Evolutionary conservation across 768 basidiomycete genomes (phyloP).

Genomic region (Podaxis sp.): DNA sequence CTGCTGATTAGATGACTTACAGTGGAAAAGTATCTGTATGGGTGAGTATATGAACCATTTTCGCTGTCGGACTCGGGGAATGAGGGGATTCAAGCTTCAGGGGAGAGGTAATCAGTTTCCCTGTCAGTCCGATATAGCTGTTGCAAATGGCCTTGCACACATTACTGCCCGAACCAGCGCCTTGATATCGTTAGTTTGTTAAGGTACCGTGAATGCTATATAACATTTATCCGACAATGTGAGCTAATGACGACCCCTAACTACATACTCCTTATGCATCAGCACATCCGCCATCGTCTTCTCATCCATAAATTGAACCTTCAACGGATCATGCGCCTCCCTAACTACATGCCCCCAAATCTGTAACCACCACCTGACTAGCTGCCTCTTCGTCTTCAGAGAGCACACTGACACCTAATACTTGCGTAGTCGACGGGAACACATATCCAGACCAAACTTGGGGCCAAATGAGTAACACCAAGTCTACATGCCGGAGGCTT

Average conservation of each 20-base stretch:
- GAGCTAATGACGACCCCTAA: not conserved
- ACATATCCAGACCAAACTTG: not conserved
- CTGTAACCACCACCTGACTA: not conserved
- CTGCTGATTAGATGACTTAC: too few relatives aligned
- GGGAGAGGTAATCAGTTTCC: too few relatives aligned
- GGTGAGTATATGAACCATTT: too few relatives aligned
- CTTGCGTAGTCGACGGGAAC: not conserved
- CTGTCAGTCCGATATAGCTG: too few relatives aligned
- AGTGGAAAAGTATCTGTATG: too few relatives aligned
- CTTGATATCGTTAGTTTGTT: too few relatives aligned
- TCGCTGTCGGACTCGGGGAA: too few relatives aligned
- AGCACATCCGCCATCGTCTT: not conserved
- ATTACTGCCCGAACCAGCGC: too few relatives aligned
- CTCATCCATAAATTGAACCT: conserved; percentile 5
- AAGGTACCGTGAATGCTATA: too few relatives aligned
- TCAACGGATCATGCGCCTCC: not conserved
- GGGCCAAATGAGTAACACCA: conserved; percentile 5
- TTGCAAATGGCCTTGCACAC: too few relatives aligned
- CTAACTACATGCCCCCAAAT: not conserved
- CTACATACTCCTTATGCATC: not conserved
- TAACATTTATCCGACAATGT: too few relatives aligned
- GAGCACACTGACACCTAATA: conserved; percentile 5
- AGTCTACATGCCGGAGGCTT: not conserved
- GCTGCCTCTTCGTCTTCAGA: not conserved
- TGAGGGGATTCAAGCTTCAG: too few relatives aligned